Base-by-base conservation (phyloP, 2,329 filamentous ascomycete genomes). In the Diaporthe eres region DNA sequence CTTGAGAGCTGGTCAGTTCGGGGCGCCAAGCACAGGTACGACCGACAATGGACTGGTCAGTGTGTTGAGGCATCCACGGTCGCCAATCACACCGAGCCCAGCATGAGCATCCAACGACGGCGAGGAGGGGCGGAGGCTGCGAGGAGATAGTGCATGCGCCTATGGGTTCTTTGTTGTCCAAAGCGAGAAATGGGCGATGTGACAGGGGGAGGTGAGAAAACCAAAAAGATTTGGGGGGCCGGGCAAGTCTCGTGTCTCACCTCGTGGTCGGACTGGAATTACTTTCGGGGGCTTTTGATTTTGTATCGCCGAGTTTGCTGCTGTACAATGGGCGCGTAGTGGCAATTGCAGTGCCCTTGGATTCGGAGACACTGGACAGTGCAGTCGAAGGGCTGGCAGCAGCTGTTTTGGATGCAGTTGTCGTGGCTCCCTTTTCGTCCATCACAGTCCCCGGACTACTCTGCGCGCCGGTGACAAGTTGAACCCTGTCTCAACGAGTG, bases 291-390 rank as follows among this genome's bases (percentile, higher is more conserved):
- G 74, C 73, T 75, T 77, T 79, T 68, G 77, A 67, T 76, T 80
- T 79, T 75, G 78, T 79, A 76, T 81, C 79, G 77, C 79, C 79
- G 72, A 82, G 78, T 80, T 82, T 82, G 81, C 80, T 82, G 79
- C 81, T 82, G 77, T 82, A 82, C 58, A 81, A 76, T 55, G 81
- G 79, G 70, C 81, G 77, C 12, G 78, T 51, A 31, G 57, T 58
- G 51, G 78, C 78, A 44, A 53, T 70, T 47, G 65, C 44, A 58
- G 71, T 39, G 44, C 63, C 65, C 63, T 65, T 71, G 72, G 57
- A 58, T 22, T 51, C 58, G n/a, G 25, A 51, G 42, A 61, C 67
- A 51, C 61, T 39, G 63, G 73, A 42, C 31, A 44, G 60, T 34
- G 60, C 37, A 70, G 53, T 72, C 28, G 68, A 72, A 25, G 39